phyloP scores from a whole-genome alignment of 768 basidiomycete species.

The Suillus cothurnatus region DNA sequence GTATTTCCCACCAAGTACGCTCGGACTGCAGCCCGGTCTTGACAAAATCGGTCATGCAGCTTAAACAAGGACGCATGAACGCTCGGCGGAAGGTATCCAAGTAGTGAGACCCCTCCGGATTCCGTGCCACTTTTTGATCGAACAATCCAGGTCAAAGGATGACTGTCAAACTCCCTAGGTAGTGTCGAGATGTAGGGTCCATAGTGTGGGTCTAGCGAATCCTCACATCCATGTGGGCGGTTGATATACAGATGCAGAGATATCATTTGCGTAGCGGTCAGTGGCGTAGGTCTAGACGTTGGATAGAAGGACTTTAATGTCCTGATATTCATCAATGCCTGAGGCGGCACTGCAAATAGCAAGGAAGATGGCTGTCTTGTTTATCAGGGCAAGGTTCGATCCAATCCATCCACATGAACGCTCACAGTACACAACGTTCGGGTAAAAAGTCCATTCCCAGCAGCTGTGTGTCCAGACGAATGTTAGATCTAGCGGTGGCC shows the following conservation, averaged over 20 bases:
- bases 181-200: slow-evolving; percentile 81
- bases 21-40: slow-evolving; percentile 59
- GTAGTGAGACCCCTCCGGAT: slow-evolving; percentile 31
- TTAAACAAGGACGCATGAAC: slow-evolving; percentile 42
- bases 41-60: slow-evolving; percentile 49
- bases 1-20: slow-evolving; percentile 52
- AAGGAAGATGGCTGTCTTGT: slow-evolving; percentile 49
- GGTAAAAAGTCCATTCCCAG: slow-evolving; percentile 74
- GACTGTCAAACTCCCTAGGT: slow-evolving; percentile 70
- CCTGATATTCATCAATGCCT: slow-evolving; percentile 68
- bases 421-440: slow-evolving; percentile 44
- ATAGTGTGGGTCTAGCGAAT: slow-evolving; percentile 57
- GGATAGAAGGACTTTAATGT: slow-evolving; percentile 70
- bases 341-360: slow-evolving; percentile 71
- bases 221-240: slow-evolving; percentile 45
- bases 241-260: slow-evolving; percentile 79
- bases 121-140: slow-evolving; percentile 22
- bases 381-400: background rate
- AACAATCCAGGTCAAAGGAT: slow-evolving; percentile 82
- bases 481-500: background rate
- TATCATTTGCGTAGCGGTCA: slow-evolving; percentile 75
- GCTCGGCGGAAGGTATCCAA: slow-evolving; percentile 52
- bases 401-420: slow-evolving; percentile 2
- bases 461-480: slow-evolving; percentile 39
- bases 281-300: slow-evolving; percentile 21